phyloP scores from a whole-genome alignment of 345 rosid genomes.

The Hibiscus syriacus region DNA sequence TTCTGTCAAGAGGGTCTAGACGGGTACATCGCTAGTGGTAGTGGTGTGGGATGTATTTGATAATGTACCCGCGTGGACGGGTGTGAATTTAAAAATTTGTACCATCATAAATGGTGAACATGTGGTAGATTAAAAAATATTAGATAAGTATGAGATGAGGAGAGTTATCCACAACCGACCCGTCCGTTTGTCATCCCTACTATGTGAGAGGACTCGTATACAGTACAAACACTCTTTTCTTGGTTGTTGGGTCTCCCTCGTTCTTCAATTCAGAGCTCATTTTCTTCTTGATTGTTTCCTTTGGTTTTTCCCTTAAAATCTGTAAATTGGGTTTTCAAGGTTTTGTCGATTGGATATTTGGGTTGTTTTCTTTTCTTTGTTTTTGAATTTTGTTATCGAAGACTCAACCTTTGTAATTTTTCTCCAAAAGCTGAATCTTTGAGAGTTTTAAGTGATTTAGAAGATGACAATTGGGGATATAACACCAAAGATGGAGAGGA shows the following conservation, averaged over 20 bases:
- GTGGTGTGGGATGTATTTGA: no score
- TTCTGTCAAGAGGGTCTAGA: no score
- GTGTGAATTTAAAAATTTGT: no score
- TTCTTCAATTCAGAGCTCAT: not conserved
- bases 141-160: no score
- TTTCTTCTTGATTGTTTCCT: not conserved
- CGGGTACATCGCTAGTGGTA: no score
- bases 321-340: not conserved
- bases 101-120: no score
- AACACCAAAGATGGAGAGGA: conserved; percentile 41
- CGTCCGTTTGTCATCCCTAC: no score
- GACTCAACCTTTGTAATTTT: not conserved
- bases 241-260: not conserved
- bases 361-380: not conserved
- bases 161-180: no score
- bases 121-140: no score
- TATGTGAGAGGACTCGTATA: no score
- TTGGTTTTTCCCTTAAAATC: not conserved
- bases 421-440: conserved; percentile 1
- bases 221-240: not conserved
- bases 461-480: conserved; percentile 47
- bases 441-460: conserved; percentile 5
- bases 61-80: no score
- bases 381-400: not conserved
- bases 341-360: not conserved